These are phyloP conservation scores for Rachicladosporium sp. DNA, from an alignment of 2,329 filamentous ascomycete genomes.

Conservation along the genomic window DNA sequence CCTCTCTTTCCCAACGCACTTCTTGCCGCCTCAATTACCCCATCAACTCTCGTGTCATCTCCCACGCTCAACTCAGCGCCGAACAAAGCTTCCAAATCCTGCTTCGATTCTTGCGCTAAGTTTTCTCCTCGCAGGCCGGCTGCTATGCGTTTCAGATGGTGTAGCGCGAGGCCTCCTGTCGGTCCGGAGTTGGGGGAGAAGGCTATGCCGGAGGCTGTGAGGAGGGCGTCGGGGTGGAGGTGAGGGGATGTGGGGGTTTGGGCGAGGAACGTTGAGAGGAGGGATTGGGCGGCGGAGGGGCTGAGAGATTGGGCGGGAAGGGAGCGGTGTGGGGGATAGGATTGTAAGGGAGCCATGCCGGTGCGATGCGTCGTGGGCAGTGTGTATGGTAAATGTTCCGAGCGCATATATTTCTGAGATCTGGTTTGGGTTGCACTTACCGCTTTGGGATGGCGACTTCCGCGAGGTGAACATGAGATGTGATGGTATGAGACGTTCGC, in stretches of 20 bases:
- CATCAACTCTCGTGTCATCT: slow-evolving; percentile 18
- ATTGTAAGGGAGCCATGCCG: slow-evolving; percentile 8
- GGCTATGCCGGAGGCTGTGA: slow-evolving; percentile 29
- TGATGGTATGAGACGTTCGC: no score
- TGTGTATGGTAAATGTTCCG: neutral
- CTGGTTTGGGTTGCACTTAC: neutral
- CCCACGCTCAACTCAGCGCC: slow-evolving; percentile 14
- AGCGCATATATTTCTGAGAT: neutral
- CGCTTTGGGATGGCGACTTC: slow-evolving; percentile 1
- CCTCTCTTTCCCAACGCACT: slow-evolving; percentile 19
- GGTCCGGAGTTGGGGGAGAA: slow-evolving; percentile 32
- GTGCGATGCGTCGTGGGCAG: neutral
- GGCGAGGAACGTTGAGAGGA: slow-evolving; percentile 29
- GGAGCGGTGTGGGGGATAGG: slow-evolving; percentile 27
- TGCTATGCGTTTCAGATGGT: slow-evolving; percentile 41
- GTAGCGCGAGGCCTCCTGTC: slow-evolving; percentile 36
- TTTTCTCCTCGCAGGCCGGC: slow-evolving; percentile 41
- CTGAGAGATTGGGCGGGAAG: slow-evolving; percentile 20
- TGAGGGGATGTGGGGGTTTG: slow-evolving; percentile 29
- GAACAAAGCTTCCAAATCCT: slow-evolving; percentile 27
- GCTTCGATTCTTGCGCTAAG: slow-evolving; percentile 29
- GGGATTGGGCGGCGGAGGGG: slow-evolving; percentile 20
- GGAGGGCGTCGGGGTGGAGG: slow-evolving; percentile 37
- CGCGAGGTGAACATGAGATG: neutral
- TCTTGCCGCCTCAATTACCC: slow-evolving; percentile 14